A percentile compares a stretch with the other conserved stretches of the same genome.
Evolutionary conservation across 352 stramenopile species (phyloP).

Genomic region (Pythium coloratum): DNA sequence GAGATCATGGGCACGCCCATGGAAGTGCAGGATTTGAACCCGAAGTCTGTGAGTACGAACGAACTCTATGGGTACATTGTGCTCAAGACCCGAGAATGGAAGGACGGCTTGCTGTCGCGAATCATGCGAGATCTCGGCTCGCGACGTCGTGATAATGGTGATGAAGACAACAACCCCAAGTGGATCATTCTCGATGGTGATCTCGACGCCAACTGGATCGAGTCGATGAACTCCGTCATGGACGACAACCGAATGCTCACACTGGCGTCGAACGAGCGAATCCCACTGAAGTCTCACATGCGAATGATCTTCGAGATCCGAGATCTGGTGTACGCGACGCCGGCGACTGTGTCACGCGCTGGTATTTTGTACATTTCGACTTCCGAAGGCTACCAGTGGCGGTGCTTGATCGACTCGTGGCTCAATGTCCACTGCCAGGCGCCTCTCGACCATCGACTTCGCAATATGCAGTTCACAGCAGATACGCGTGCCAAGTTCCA

Average conservation of each 20-base stretch:
- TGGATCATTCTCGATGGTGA: slow-evolving; percentile 98
- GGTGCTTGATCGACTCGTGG: slow-evolving; percentile 93
- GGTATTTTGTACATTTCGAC: slow-evolving; percentile 97
- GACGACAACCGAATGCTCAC: slow-evolving; percentile 97
- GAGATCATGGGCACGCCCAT: slow-evolving; percentile 87
- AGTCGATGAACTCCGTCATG: slow-evolving; percentile 98
- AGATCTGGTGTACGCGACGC: slow-evolving; percentile 94
- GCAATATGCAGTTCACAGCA: slow-evolving; percentile 75
- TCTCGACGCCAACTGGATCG: slow-evolving; percentile 97
- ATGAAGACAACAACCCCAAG: slow-evolving; percentile 93
- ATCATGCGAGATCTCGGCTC: slow-evolving; percentile 96
- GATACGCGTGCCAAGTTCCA: slow-evolving; percentile 83
- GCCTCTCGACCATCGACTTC: slow-evolving; percentile 61
- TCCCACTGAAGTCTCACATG: slow-evolving; percentile 96
- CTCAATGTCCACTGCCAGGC: slow-evolving; percentile 76
- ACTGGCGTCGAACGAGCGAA: slow-evolving; percentile 95
- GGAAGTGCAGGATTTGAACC: slow-evolving; percentile 94
- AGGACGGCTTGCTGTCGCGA: slow-evolving; percentile 93
- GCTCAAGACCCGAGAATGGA: slow-evolving; percentile 95
- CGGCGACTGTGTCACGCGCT: slow-evolving; percentile 93
- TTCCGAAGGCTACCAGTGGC: slow-evolving; percentile 94
- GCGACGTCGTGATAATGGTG: slow-evolving; percentile 84
- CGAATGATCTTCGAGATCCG: slow-evolving; percentile 98
- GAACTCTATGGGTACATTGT: slow-evolving; percentile 97
- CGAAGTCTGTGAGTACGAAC: slow-evolving; percentile 95